These are phyloP conservation scores for Cicer yamashitae DNA, from an alignment of 306 rosid species.

Conservation along the genomic window DNA sequence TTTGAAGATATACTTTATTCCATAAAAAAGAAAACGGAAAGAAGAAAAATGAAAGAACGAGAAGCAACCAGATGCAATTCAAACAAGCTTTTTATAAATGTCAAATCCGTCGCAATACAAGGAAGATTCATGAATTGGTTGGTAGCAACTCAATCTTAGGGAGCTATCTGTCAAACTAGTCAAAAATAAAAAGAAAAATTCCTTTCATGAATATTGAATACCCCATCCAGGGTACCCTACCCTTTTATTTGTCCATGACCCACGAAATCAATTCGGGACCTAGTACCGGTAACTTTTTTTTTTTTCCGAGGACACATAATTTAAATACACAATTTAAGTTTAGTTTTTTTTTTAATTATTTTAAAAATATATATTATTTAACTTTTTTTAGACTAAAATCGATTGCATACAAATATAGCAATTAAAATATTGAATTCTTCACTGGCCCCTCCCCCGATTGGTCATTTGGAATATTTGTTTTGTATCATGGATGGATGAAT, in stretches of 20 bases:
- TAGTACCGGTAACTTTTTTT: neutral
- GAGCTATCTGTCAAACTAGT: conserved; percentile 14
- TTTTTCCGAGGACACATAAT: too few relatives aligned
- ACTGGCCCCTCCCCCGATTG: too few relatives aligned
- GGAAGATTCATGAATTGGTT: conserved; percentile 43
- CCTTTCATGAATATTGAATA: too few relatives aligned
- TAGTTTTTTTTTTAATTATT: too few relatives aligned
- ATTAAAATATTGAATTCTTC: too few relatives aligned
- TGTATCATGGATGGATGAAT: too few relatives aligned
- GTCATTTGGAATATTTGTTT: too few relatives aligned
- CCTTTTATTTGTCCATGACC: conserved; percentile 24
- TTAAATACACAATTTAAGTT: too few relatives aligned
- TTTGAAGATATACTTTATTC: conserved; percentile 22
- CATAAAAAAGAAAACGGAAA: neutral
- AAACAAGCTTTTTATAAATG: conserved; percentile 3
- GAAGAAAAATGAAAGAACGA: conserved; percentile 32
- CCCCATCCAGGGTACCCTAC: neutral
- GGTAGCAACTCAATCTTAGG: conserved; percentile 25
- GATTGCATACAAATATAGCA: too few relatives aligned
- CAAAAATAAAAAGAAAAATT: neutral
- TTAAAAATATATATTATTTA: too few relatives aligned
- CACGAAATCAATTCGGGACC: conserved; percentile 46
- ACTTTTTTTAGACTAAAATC: too few relatives aligned
- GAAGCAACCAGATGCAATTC: conserved; percentile 37
- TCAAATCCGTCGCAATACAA: neutral